Base-by-base conservation (phyloP, 2,329 filamentous ascomycete species). In the Aphanoascus verrucosus region DNA sequence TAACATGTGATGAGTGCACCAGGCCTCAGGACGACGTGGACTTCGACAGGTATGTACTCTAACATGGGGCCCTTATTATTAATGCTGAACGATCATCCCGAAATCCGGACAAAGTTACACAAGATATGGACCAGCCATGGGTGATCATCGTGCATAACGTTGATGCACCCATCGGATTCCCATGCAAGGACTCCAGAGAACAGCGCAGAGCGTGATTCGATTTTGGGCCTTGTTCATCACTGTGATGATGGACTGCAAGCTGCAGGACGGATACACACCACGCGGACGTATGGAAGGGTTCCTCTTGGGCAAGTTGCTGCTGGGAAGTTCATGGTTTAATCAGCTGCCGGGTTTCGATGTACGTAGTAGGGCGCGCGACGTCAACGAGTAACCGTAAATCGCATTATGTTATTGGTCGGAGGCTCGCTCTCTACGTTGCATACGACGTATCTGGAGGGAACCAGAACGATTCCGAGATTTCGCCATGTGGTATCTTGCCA, bases 21-120 rank as follows among this genome's bases (percentile, higher is more conserved):
- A 19, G 12, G 41, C 41, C 5, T 44, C 41, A 19, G 11, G 41
- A 37, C 35, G 35, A 37, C 35, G 35, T 37, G 35, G 35, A 37
- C 35, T 37, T 37, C 35, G 9, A 12, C 35, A 12, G 11, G 9
- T 41, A 11, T 41, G 7, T 19, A 41, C n/a, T n/a, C n/a, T n/a
- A n/a, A n/a, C n/a, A n/a, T n/a, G n/a, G n/a, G n/a, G 17, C 12
- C 8, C 15, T 17, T 32, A 15, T 31, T 32, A 23, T 31, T 20
- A 11, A 17, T 8, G 15, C 15, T 19, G 4, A 48, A 14, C 8
- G 34, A 38, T 37, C 45, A 37, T 37, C 45, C 31, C 45, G 45
- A 38, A 48, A 38, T 15, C 45, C 34, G 7, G 45, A 15, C 45
- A 19, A 15, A 9, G 45, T 48, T 48, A 48, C 45, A 48, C 31